Percentiles rank a stretch among this genome's conserved stretches.
phyloP scores from a whole-genome alignment of 257 asterid genomes.

The Solanum clarkiae region DNA sequence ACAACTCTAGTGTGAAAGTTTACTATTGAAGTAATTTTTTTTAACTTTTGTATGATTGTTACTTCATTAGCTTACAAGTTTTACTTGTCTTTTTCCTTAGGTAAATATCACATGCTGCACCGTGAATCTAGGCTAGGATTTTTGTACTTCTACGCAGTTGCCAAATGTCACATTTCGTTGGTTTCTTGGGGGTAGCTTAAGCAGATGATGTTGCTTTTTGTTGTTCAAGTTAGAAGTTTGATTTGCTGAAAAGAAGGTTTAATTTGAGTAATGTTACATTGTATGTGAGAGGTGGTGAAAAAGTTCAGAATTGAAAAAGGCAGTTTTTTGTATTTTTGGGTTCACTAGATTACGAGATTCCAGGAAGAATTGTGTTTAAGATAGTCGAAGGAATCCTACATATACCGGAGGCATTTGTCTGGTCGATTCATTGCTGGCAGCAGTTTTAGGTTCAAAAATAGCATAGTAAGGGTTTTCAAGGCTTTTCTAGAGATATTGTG shows the following conservation, averaged over 20 bases:
- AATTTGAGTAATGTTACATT: slow-evolving; percentile 14
- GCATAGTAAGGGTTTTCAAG: slow-evolving; percentile 6
- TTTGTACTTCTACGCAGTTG: slow-evolving; percentile 10
- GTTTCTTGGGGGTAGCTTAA: slow-evolving; percentile 13
- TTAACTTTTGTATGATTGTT: slow-evolving; percentile 7
- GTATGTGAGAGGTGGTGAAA: slow-evolving; percentile 20
- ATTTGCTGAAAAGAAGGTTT: background rate
- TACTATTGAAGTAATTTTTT: background rate
- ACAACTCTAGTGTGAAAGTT: background rate
- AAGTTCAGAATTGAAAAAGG: background rate
- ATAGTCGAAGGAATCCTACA: background rate
- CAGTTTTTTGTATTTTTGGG: background rate
- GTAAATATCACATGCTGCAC: slow-evolving; percentile 23
- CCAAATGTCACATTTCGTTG: slow-evolving; percentile 18
- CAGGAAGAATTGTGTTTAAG: background rate
- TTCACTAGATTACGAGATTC: background rate
- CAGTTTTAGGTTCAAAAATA: background rate
- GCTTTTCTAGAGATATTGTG: slow-evolving; percentile 2
- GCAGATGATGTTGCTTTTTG: slow-evolving; percentile 14
- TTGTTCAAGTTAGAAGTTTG: slow-evolving; percentile 4
- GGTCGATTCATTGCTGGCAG: background rate
- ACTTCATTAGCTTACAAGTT: background rate
- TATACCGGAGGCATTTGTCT: background rate
- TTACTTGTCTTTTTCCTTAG: slow-evolving; percentile 6
- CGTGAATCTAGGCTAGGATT: slow-evolving; percentile 28